Conservation (phyloP, 768 basidiomycete genomes). For the Rhizopogon rudus region DNA sequence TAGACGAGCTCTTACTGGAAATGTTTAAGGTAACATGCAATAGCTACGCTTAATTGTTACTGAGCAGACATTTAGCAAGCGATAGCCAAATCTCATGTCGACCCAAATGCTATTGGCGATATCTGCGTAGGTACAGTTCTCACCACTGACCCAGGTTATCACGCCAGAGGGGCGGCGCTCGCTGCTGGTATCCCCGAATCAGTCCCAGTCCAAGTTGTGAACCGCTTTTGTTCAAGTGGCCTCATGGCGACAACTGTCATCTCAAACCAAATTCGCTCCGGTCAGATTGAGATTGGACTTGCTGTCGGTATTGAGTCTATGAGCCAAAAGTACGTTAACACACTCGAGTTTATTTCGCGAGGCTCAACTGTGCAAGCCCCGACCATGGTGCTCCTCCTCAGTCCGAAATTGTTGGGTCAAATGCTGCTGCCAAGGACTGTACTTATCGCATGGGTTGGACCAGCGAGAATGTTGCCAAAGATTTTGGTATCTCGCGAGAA, state of each 20-base stretch:
- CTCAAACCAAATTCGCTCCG: conserved; percentile 67
- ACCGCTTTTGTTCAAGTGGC: conserved; percentile 81
- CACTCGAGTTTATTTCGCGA: conserved; percentile 7
- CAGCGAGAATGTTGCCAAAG: conserved; percentile 77
- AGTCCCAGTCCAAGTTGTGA: conserved; percentile 69
- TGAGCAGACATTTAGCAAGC: conserved; percentile 40
- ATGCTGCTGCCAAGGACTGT: conserved; percentile 56
- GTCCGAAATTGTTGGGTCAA: conserved; percentile 55
- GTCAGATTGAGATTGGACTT: conserved; percentile 79
- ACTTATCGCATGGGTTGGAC: conserved; percentile 85
- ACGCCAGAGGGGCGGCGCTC: conserved; percentile 68
- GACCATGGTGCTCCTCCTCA: conserved; percentile 57
- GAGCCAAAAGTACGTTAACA: conserved; percentile 57
- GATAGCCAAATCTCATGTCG: conserved; percentile 52
- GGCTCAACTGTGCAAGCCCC: conserved; percentile 36
- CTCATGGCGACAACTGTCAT: conserved; percentile 81
- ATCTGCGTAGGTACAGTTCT: conserved; percentile 79
- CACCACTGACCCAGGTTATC: conserved; percentile 59
- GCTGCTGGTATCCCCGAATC: conserved; percentile 79
- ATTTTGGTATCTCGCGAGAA: conserved; percentile 66
- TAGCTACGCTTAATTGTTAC: not conserved
- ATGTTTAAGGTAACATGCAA: conserved; percentile 60
- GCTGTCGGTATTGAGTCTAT: conserved; percentile 86
- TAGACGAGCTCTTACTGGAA: conserved; percentile 76
- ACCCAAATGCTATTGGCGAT: conserved; percentile 65